Evolutionary conservation across 768 basidiomycete species (phyloP).

Genomic region (Leccinellum luteum): DNA sequence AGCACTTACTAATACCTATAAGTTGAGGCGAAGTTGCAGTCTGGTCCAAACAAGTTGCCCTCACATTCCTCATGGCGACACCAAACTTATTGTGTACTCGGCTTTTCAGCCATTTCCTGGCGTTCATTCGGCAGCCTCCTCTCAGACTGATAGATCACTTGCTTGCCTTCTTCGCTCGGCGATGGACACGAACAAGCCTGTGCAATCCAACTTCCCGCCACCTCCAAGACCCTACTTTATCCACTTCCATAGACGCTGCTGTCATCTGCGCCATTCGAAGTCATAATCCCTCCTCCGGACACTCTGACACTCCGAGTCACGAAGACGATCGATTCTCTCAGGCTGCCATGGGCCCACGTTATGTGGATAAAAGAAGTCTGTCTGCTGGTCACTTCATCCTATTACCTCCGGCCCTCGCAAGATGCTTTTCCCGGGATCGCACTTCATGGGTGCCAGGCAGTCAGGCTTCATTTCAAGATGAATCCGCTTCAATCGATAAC

Average conservation of each 20-base stretch:
- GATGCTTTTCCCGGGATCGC: not conserved
- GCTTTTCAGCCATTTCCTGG: not conserved
- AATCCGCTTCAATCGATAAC: not conserved
- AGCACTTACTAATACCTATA: too few species aligned
- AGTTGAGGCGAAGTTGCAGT: too few species aligned
- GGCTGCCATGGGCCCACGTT: not conserved
- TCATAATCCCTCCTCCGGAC: constrained; percentile 1
- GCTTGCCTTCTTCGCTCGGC: constrained; percentile 1
- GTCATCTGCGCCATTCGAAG: constrained; percentile 18
- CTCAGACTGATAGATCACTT: constrained; percentile 1
- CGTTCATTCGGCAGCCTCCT: not conserved
- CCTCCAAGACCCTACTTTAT: not conserved
- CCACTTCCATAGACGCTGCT: not conserved
- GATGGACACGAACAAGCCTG: not conserved
- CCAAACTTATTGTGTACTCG: not conserved
- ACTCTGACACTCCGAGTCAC: not conserved
- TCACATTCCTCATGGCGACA: not conserved
- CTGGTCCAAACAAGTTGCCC: too few species aligned
- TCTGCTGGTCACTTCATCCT: not conserved
- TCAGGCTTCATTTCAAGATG: not conserved
- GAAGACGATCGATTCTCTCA: constrained; percentile 8
- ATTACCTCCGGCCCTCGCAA: not conserved
- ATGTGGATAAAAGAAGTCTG: not conserved
- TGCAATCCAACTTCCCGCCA: not conserved
- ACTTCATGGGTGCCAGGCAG: not conserved